These are phyloP conservation scores for Penicillium salamii DNA, from an alignment of 495 filamentous ascomycete genomes.

Conservation along the genomic window DNA sequence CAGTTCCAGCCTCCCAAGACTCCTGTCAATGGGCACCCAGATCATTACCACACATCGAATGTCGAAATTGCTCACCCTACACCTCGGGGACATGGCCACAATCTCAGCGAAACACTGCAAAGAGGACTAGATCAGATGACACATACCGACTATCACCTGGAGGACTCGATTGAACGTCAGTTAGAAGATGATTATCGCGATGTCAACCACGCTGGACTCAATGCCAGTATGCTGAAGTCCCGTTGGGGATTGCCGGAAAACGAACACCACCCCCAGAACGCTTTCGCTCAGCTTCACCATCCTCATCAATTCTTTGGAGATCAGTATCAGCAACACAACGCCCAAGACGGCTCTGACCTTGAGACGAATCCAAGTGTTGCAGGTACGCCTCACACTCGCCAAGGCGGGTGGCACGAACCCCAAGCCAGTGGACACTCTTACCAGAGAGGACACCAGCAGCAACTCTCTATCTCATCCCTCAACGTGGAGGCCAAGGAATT, in stretches of 20 bases:
- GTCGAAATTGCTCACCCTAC: slow-evolving; percentile 62
- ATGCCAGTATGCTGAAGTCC: slow-evolving; percentile 37
- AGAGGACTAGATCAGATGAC: slow-evolving; percentile 76
- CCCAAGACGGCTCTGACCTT: slow-evolving; percentile 62
- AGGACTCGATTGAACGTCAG: slow-evolving; percentile 67
- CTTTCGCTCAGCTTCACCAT: slow-evolving; percentile 34
- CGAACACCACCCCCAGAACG: slow-evolving; percentile 23
- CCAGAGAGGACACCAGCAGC: slow-evolving; percentile 52
- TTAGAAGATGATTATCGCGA: slow-evolving; percentile 61
- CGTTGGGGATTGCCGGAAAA: slow-evolving; percentile 39
- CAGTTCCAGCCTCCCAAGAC: slow-evolving; percentile 31
- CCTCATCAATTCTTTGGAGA: slow-evolving; percentile 37
- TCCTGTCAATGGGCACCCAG: slow-evolving; percentile 32
- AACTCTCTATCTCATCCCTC: slow-evolving; percentile 69
- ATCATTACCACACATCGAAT: slow-evolving; percentile 46
- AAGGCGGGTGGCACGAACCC: slow-evolving; percentile 40
- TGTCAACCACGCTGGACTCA: slow-evolving; percentile 24
- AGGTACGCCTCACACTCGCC: slow-evolving; percentile 55
- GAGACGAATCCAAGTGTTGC: slow-evolving; percentile 75
- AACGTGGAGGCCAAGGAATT: slow-evolving; percentile 90
- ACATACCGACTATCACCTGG: slow-evolving; percentile 70
- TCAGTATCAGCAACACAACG: slow-evolving; percentile 33
- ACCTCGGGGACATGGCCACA: slow-evolving; percentile 62
- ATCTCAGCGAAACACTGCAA: slow-evolving; percentile 71
- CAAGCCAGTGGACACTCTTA: slow-evolving; percentile 40